phyloP scores from a whole-genome alignment of 805 yeast genomes.

The Wickerhamomyces chambardii region DNA sequence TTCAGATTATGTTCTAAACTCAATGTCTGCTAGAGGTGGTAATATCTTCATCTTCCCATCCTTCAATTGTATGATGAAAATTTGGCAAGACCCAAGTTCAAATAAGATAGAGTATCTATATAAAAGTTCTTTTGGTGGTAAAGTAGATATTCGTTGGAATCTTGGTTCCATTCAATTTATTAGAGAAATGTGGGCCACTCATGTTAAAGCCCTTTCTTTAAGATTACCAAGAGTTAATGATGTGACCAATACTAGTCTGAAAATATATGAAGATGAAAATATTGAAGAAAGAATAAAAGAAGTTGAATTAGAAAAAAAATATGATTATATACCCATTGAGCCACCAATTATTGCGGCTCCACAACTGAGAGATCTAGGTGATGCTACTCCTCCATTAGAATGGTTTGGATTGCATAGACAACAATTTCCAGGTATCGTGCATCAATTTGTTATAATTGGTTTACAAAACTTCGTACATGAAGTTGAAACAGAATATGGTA shows the following conservation, averaged over 20 bases:
- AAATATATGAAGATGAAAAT: constrained; percentile 22
- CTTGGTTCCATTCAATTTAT: constrained; percentile 85
- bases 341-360: constrained; percentile 87
- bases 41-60: constrained; percentile 75
- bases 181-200: constrained; percentile 87
- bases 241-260: constrained; percentile 4
- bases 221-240: constrained; percentile 32
- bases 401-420: constrained; percentile 95
- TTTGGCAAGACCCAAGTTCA: constrained; percentile 48
- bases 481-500: constrained; percentile 40
- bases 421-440: constrained; percentile 79
- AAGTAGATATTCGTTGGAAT: constrained; percentile 91
- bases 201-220: constrained; percentile 62
- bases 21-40: constrained; percentile 66
- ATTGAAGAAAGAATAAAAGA: constrained; percentile 35
- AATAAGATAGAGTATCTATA: constrained; percentile 58
- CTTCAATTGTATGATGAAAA: constrained; percentile 63
- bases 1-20: constrained; percentile 44
- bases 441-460: constrained; percentile 65
- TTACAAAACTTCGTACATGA: constrained; percentile 68
- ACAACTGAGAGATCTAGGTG: constrained; percentile 82
- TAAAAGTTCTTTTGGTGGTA: constrained; percentile 74
- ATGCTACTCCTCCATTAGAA: constrained; percentile 96
- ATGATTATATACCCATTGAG: constrained; percentile 50
- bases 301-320: constrained; percentile 38